Evolutionary conservation across 176 grass and related monocot species (phyloP).

Genomic region (Carex kokanica): DNA sequence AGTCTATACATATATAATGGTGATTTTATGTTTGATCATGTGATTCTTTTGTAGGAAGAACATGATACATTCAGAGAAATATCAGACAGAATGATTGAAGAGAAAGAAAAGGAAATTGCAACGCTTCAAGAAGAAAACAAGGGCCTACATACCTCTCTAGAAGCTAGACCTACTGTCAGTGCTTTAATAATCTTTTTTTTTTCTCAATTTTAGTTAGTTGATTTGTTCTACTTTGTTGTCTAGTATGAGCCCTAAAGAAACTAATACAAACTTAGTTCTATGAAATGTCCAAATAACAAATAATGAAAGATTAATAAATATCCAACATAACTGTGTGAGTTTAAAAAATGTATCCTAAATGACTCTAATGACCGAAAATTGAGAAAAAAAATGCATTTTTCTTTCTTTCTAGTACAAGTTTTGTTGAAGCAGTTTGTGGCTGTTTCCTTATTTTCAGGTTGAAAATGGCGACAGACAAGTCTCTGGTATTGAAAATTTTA

Average conservation of each 20-base stretch:
- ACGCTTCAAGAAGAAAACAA: constrained; percentile 81
- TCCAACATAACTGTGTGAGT: neutral
- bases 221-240: neutral
- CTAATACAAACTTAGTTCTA: neutral
- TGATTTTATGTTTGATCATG: neutral
- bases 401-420: neutral
- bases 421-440: neutral
- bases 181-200: constrained; percentile 10
- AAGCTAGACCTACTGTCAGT: constrained; percentile 38
- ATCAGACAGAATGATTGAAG: constrained; percentile 93
- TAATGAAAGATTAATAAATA: neutral
- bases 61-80: constrained; percentile 81
- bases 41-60: constrained; percentile 77
- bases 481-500: constrained; percentile 47
- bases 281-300: neutral
- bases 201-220: neutral
- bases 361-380: neutral
- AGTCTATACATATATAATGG: constrained; percentile 11
- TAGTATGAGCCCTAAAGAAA: neutral
- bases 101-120: constrained; percentile 72
- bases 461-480: constrained; percentile 44
- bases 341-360: neutral
- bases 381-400: neutral
- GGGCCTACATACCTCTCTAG: constrained; percentile 64
- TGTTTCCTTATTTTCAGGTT: constrained; percentile 44